Evolutionary conservation across 2,329 filamentous ascomycete species (phyloP), one percentile per base, ranked within the genome.

Genomic region (Fragosphaeria purpurea): DNA sequence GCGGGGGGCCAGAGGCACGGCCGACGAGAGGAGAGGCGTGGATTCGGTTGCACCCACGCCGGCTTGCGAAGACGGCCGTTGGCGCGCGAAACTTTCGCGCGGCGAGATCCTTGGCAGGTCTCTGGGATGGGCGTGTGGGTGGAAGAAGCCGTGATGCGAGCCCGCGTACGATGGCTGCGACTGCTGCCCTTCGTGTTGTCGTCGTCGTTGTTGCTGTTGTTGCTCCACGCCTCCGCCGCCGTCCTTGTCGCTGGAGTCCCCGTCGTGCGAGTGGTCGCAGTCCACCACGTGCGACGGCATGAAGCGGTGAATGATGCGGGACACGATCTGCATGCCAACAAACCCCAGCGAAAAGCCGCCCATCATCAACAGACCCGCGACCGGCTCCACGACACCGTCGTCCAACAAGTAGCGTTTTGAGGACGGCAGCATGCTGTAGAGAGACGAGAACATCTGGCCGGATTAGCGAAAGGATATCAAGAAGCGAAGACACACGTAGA

Each of bases 341-440:
- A 88, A 88, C 9, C 87, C 87, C 12, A 67, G 74, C 5, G 85
- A 66, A 62, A 91, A 91, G 62, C 79, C 85, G 9, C 61, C 76
- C 61, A 89, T 83, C 60, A 89, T 72, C 35, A 81, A 67, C 60
- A 86, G 77, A 11, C 83, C 83, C 6, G 90, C 87, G 2, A 69
- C 63, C 54, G 82, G 78, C 4, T 86, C 73, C 7, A 78, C 74
- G 66, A 83, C 82, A 12, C 82, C 83, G 47, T 82, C 85, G 50
- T 81, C 74, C 53, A 76, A 72, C 4, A 98, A 75, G 62, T 95
- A 95, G 40, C 73, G 74, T 62, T 85, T 89, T 2, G 91, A 83
- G 22, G 87, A 88, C 8, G 91, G 91, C 7, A 97, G 76, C 86
- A 97, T 96, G 66, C 83, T 93, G 66, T 90, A 95, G 34, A 97